Evolutionary conservation across 768 basidiomycete species (phyloP).

Genomic region (Leccinum ochraceum): DNA sequence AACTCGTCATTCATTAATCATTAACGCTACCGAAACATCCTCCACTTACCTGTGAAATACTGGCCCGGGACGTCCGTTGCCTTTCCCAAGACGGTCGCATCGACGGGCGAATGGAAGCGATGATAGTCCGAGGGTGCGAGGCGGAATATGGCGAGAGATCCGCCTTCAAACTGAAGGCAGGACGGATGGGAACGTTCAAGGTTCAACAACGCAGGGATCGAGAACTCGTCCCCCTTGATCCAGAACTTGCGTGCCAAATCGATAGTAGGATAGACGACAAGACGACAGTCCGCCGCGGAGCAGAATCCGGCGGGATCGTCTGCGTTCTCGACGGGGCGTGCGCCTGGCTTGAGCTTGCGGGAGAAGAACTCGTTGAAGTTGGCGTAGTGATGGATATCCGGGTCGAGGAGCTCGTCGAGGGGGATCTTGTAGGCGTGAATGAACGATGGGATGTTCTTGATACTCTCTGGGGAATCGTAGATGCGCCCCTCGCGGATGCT

Average conservation of each 20-base stretch:
- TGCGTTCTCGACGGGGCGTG: slow-evolving; percentile 60
- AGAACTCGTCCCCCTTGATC: slow-evolving; percentile 76
- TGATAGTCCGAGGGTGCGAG: slow-evolving; percentile 84
- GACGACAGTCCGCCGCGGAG: slow-evolving; percentile 70
- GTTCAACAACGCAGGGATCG: slow-evolving; percentile 58
- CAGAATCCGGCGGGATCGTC: slow-evolving; percentile 54
- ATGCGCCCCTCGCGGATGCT: slow-evolving; percentile 57
- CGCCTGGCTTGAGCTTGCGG: slow-evolving; percentile 56
- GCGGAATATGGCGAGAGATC: slow-evolving; percentile 66
- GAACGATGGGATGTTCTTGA: slow-evolving; percentile 55
- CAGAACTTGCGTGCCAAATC: slow-evolving; percentile 67
- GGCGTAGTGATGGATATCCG: slow-evolving; percentile 59
- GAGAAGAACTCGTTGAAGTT: slow-evolving; percentile 81
- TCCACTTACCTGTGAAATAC: slow-evolving; percentile 56
- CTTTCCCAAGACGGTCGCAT: slow-evolving; percentile 47
- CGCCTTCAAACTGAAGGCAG: slow-evolving; percentile 42
- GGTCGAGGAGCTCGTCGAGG: slow-evolving; percentile 59
- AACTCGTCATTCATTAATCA: neutral
- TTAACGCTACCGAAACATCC: neutral
- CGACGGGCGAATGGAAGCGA: slow-evolving; percentile 73
- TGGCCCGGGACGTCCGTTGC: slow-evolving; percentile 51
- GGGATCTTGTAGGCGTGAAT: slow-evolving; percentile 55
- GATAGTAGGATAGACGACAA: slow-evolving; percentile 66
- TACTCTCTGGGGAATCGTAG: slow-evolving; percentile 55
- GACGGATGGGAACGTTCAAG: slow-evolving; percentile 44